Base-by-base conservation (phyloP, 768 basidiomycete genomes). In the Auriscalpium microsporum region DNA sequence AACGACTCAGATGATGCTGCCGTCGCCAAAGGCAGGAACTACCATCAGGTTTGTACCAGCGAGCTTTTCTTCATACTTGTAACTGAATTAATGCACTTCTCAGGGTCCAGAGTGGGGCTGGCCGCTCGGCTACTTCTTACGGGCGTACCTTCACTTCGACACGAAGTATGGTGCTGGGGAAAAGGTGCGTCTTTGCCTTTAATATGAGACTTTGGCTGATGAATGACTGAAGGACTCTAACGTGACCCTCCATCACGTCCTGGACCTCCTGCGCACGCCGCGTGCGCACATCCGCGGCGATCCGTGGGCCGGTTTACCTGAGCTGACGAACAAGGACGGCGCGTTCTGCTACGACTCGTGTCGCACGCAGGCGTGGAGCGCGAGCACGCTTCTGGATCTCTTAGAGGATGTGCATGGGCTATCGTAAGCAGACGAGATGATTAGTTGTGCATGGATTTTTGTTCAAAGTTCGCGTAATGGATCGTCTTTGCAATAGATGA, bases 51-150 rank as follows among this genome's bases (percentile, higher is more conserved):
- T 58, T 45, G 78, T 69, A 28, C 42, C 35, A 10, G 46, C 57
- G 50, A 9, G 50, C 38, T 17, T 33, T 14, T 48, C 44, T 40
- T 47, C 56, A 10, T 45, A 19, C 10, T 6, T 10, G 23, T 35
- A 21, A 10, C 38, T 33, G 33, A 48, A n/a, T n/a, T n/a, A n/a
- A 52, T 48, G 3, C 45, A 50, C 42, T 23, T 19, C 52, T 46
- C 52, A 94, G 83, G 92, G 91, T 16, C 92, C 92, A 4, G 90
- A 94, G 66, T 96, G 92, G 93, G 88, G 86, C 10, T 95, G 93
- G 92, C 92, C 92, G 10, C 72, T 92, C 45, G 96, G 96, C 4
- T 98, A 93, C 73, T 97, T 96, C 78, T 71, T 98, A 59, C 84
- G 92, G 50, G 93, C 96, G 0, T 96, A 92, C 70, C 78, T 97